Evolutionary conservation across 2,329 filamentous ascomycete genomes (phyloP), one percentile per base, ranked within the genome.

Genomic region (Aaosphaeria arxii): DNA sequence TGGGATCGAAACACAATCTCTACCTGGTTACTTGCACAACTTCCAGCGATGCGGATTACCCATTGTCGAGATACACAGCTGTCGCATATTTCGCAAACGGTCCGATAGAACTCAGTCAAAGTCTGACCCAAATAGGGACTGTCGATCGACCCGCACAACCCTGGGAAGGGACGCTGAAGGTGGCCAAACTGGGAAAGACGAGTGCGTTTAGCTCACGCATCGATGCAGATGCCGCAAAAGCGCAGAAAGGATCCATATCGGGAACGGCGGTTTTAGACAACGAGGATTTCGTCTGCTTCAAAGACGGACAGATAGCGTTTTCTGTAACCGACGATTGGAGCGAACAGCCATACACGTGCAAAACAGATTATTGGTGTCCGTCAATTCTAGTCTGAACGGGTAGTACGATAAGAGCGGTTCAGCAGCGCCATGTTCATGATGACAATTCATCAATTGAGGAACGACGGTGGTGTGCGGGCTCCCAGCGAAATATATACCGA

Each of bases 201-300:
- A 38, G 24, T 2, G 30, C 17, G 4, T 45, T 50, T 38, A 36
- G 9, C 11, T 30, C 28, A 30, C 11, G 31, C 24, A 43, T 43
- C 17, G 30, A 9, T 17, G 11, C 7, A 9, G 24, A 17, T 1
- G 42, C 46, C 29, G 30, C 32, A 13, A 28, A 7, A 11, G 11
- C 52, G 24, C 9, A 17, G 39, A 49, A 49, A 39, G 42, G 52
- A 2, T 29, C 38, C 13, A 45, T 54, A 39, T 46, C 52, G 11
- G 52, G 52, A 2, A 13, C 11, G n/a, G 49, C 45, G 38, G 48
- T 42, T 29, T 11, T 53, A 28, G 51, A 39, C 4, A 42, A 24
- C 3, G 52, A 54, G 33, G 52, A 54, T 28, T 54, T 49, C 49
- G 42, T 49, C 7, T 54, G 52, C 35, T 54, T 54, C 32, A 49